These are phyloP conservation scores for Malus fusca DNA, from an alignment of 306 rosid genomes.

Conservation along the genomic window DNA sequence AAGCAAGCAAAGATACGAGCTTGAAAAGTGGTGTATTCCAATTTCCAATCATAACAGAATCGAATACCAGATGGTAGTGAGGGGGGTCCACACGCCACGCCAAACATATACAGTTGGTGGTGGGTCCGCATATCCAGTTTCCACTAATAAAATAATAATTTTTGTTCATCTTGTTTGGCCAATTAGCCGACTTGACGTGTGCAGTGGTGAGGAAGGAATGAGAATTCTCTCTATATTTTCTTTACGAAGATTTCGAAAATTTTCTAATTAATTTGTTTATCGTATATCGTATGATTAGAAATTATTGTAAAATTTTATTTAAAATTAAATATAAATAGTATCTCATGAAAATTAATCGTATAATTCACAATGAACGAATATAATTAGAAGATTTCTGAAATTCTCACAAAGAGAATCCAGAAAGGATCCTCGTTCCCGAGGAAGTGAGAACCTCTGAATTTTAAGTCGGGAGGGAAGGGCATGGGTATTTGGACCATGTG, in stretches of 20 bases:
- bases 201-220: no score
- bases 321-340: no score
- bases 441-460: no score
- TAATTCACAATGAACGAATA: accelerated
- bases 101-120: background rate
- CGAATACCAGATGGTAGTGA: background rate
- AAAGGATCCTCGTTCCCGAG: accelerated
- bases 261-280: no score
- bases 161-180: no score
- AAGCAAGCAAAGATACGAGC: background rate
- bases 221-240: no score
- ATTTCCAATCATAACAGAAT: background rate
- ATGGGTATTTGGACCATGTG: no score
- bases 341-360: accelerated
- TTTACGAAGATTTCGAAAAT: accelerated
- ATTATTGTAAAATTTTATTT: no score
- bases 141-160: no score
- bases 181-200: no score
- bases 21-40: background rate
- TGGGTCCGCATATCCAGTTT: background rate
- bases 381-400: no score
- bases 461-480: no score
- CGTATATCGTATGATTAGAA: accelerated
- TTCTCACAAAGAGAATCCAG: accelerated
- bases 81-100: background rate